phyloP scores from a whole-genome alignment of 805 yeast species.

The Saccharomyces kudriavzevii region DNA sequence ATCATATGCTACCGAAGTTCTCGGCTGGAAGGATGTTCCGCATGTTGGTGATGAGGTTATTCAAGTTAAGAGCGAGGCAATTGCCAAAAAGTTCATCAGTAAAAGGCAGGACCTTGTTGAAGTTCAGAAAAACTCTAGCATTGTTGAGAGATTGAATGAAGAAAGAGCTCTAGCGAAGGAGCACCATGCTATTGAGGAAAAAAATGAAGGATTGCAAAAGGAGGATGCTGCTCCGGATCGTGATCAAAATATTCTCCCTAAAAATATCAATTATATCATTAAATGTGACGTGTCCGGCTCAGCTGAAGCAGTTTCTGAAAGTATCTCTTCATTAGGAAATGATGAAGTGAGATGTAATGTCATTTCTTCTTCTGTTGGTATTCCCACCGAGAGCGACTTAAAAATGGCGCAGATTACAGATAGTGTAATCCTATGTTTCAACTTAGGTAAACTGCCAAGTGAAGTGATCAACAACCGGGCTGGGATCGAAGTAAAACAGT shows the following conservation, averaged over 20 bases:
- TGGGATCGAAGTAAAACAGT: constrained; percentile 48
- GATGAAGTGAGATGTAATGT: constrained; percentile 70
- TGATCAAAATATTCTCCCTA: constrained; percentile 18
- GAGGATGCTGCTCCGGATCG: constrained; percentile 28
- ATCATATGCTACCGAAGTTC: constrained; percentile 79
- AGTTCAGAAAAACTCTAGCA: constrained; percentile 50
- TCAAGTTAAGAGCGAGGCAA: constrained; percentile 64
- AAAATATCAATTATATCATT: constrained; percentile 52
- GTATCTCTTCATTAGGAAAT: constrained; percentile 76
- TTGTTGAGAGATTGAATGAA: constrained; percentile 64
- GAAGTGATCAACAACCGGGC: constrained; percentile 53
- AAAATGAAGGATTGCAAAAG: constrained; percentile 41
- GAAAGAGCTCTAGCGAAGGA: constrained; percentile 40
- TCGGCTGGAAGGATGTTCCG: constrained; percentile 93
- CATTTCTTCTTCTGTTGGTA: constrained; percentile 69
- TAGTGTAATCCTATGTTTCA: constrained; percentile 74
- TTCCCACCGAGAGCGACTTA: constrained; percentile 59
- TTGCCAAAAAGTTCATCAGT: constrained; percentile 66
- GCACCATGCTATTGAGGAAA: constrained; percentile 36
- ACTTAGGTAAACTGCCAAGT: constrained; percentile 53
- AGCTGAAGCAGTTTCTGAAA: constrained; percentile 83
- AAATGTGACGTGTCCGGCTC: constrained; percentile 94
- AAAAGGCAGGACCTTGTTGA: constrained; percentile 57
- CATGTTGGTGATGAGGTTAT: constrained; percentile 81
- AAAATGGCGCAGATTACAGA: constrained; percentile 60